Base-by-base conservation (phyloP, 2,329 filamentous ascomycete species). In the Cladosporium sphaerospermum region DNA sequence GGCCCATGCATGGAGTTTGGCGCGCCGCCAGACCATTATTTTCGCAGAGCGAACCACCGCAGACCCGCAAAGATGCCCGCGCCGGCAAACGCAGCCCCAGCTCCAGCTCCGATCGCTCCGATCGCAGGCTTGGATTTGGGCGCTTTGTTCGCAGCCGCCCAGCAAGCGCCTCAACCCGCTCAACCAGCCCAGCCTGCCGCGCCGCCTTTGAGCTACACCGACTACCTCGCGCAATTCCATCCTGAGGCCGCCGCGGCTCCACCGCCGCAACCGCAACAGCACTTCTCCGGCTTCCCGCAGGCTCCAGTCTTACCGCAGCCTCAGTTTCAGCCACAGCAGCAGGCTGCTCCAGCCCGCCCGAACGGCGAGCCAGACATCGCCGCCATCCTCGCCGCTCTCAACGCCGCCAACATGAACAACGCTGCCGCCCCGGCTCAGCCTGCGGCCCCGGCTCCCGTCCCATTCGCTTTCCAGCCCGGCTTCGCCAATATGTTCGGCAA, bases 1-100 rank as follows among this genome's bases (percentile, higher is more conserved):
- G 59, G 52, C 6, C 41, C 53, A 3, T 58, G 67, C 4, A 68
- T 64, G 18, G 57, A 65, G 4, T 75, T 77, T 54, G 75, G 73
- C 3, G 32, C 60, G 10, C 69, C 71, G 13, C 61, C 64, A 23
- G 58, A 63, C 14, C 61, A 61, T 50, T 64, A 55, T 34, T 45
- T 47, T 19, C 54, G 52, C 33, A 61, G 67, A 31, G 52, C 39
- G 13, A 28, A 28, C 23, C 39, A 37, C 6, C 45, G 45, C 13
- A 39, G 46, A 9, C 39, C 32, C 19, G 43, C 51, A 8, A 41
- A 40, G 18, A 47, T 34, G 14, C 16, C 18, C 28, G 11, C 36
- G 32, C 9, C 46, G 14, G 32, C 52, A 14, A n/a, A 13, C n/a
- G 4, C 45, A 18, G 31, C 28, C 8, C 16, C 48, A 31, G 36